Evolutionary conservation across 2,329 filamentous ascomycete species (phyloP), one percentile per base, ranked within the genome.

Genomic region (Cladosporium phlei): DNA sequence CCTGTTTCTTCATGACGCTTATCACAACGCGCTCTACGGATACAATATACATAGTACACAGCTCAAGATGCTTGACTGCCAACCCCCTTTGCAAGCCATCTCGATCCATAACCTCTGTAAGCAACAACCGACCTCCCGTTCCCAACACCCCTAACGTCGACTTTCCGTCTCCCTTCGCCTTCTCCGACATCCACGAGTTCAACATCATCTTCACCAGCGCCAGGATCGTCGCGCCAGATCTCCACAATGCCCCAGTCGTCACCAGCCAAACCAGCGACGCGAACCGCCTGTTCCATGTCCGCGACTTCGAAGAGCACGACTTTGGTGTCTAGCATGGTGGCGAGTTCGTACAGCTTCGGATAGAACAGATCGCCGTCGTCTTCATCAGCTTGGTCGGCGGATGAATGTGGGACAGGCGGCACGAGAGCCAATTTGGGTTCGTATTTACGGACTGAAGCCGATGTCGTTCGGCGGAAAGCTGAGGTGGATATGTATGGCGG

Each of bases 401-500:
- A 52, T 38, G 53, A 52, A 12, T 38, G 7, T 30, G 16, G 78
- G 77, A 8, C n/a, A n/a, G n/a, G n/a, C 14, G 78, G 79, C 0
- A 97, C 86, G 11, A 97, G 73, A 0, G 93, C 93, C 10, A 86
- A 67, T 53, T 72, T 78, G 3, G 93, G 93, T 66, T 98, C 93
- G 62, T 81, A 88, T 35, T 80, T 80, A 12, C 88, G 79, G 22
- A 96, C 91, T 10, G 86, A 91, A 20, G 82, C 78, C 1, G 76
- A 72, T 1, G 85, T 89, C 14, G 79, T 78, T 29, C 67, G 74
- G 29, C 73, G 66, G 58, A 86, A 89, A 6, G 77, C 78, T 3
- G 62, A 55, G 0, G 73, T 69, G 2, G 89, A 94, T 40, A 97
- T 83, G 63, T 97, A 97, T 0, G 93, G 93, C 12, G 93, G 93